Base-by-base conservation (phyloP, 2,329 filamentous ascomycete species). In the Ophiostoma montium region DNA sequence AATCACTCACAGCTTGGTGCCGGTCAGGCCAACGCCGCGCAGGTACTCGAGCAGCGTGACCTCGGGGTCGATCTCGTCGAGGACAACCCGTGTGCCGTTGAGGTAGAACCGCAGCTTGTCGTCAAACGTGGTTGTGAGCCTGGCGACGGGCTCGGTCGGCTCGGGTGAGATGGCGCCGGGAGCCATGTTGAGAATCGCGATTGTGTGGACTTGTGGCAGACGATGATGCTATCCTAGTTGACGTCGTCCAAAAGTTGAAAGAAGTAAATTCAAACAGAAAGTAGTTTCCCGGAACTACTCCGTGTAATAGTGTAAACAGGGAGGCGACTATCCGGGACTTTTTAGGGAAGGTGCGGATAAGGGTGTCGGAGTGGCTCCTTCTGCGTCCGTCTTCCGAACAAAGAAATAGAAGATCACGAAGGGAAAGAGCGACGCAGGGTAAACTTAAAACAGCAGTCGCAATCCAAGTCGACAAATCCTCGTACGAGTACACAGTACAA, bases 21-120 rank as follows among this genome's bases (percentile, higher is more conserved):
- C 92, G 5, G 90, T 96, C 57, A 96, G 70, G 0, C 92, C 92
- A 61, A 96, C 85, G 18, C 89, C 90, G 54, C 92, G 77, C 35
- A 98, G 73, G 59, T 96, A 98, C 63, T 96, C 90, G 7, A 98
- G 71, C 31, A 98, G 72, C 0, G 92, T 98, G 44, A 89, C 73
- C 62, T 96, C 90, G 0, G 92, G 92, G 60, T 96, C 89, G 47
- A 92, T 79, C 12, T 86, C 76, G 57, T 95, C 89, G 15, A 98
- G 70, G 1, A 83, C 77, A 15, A 96, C 84, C 56, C 82, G 86
- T 2, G 90, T 95, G 54, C 92, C 92, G 63, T 98, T 98, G 47
- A 98, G 78, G 63, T 88, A 96, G 70, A 96, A 96, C 16, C 83
- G 76, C 52, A 96, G 71, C 1, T 86, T 90, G 63, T 95, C 87